Conservation (phyloP, 768 basidiomycete genomes). For the Rhizopogon sp. region DNA sequence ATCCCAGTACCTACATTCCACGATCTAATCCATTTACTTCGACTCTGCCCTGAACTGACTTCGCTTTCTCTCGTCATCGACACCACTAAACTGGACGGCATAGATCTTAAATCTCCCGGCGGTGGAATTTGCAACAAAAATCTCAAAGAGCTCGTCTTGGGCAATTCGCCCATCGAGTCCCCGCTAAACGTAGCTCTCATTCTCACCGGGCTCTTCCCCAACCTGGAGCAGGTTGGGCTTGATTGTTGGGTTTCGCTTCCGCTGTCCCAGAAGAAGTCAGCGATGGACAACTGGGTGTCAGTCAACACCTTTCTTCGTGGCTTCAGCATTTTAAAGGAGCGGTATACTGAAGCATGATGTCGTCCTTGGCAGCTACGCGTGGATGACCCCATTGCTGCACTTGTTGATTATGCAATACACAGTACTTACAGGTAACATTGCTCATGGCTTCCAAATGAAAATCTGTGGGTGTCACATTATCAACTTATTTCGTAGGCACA, state of each 20-base stretch:
- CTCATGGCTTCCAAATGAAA: too few relatives aligned
- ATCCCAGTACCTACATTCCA: conserved; percentile 8
- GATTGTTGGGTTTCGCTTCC: conserved; percentile 16
- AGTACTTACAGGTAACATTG: neutral
- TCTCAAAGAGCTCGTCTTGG: conserved; percentile 8
- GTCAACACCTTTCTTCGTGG: neutral
- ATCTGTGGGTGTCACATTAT: too few relatives aligned
- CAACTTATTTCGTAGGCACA: too few relatives aligned
- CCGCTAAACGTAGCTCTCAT: conserved; percentile 10
- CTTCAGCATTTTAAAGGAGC: neutral
- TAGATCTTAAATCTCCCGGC: neutral
- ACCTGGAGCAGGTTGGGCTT: conserved; percentile 12
- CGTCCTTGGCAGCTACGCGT: neutral
- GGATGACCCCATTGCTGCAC: neutral
- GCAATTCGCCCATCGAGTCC: conserved; percentile 11
- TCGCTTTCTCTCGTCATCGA: conserved; percentile 18
- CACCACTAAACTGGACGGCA: neutral
- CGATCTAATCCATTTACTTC: conserved; percentile 6
- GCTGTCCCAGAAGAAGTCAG: neutral
- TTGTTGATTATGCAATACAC: too few relatives aligned
- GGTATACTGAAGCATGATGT: neutral
- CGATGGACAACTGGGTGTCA: neutral
- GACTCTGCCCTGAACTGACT: conserved; percentile 9
- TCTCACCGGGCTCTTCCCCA: conserved; percentile 14
- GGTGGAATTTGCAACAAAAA: neutral